phyloP scores from a whole-genome alignment of 371 early-diverging fungal species.

The Mortierella sp. region DNA sequence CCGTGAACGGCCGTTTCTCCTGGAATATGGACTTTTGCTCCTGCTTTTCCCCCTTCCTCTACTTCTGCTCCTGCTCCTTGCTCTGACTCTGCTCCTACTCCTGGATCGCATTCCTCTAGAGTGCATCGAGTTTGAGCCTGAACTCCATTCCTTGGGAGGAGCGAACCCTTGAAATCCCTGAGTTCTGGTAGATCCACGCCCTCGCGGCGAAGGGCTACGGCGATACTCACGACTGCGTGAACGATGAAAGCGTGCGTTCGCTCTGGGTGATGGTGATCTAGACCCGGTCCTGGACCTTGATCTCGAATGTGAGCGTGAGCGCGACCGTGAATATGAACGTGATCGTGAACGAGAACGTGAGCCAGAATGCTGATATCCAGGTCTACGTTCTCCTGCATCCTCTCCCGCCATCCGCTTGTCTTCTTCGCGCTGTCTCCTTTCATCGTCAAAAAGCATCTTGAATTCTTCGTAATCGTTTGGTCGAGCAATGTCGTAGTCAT shows the following conservation, averaged over 20 bases:
- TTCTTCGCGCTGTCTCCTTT: constrained; percentile 53
- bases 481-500: constrained; percentile 69
- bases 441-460: constrained; percentile 56
- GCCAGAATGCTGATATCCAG: constrained; percentile 35
- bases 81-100: background rate
- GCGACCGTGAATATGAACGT: constrained; percentile 11
- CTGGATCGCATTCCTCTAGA: too few species aligned
- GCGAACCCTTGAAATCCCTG: background rate
- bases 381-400: constrained; percentile 21
- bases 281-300: constrained; percentile 28
- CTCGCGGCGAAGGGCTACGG: background rate
- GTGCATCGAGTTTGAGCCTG: too few species aligned
- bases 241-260: constrained; percentile 3
- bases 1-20: constrained; percentile 1
- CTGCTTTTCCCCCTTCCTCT: too few species aligned
- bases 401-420: constrained; percentile 34
- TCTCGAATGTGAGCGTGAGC: constrained; percentile 31
- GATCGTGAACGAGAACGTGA: constrained; percentile 26
- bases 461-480: constrained; percentile 73
- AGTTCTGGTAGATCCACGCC: background rate
- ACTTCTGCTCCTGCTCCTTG: constrained; percentile 5
- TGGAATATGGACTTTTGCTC: constrained; percentile 11
- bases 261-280: constrained; percentile 34
- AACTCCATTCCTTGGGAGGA: too few species aligned
- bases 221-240: background rate